Evolutionary conservation across 176 grass and related monocot species (phyloP), one percentile per base, ranked within the genome.

Genomic region (Poa pratensis): DNA sequence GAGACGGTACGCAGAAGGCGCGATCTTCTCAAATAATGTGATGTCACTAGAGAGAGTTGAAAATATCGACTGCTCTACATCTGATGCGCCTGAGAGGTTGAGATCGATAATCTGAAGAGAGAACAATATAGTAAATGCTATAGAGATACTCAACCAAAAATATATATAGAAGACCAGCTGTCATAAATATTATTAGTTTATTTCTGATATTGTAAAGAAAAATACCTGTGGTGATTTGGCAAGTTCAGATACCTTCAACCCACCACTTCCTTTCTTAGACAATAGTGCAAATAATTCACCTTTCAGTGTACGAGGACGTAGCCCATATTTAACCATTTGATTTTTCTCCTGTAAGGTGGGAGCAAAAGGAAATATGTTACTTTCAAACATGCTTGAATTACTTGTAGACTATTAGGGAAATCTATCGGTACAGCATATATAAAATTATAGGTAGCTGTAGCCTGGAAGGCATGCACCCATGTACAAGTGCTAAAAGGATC

Each of bases 11-110:
- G 94, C 89, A 90, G 90, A 88, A 69, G 84, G 79, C 12, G 90
- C 75, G 48, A 99, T 99, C 82, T 94, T 99, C 84, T 99, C 96
- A 88, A 99, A 99, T 76, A 99, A 90, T 76, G 96, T 94, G 82
- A 99, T 99, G n/a, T 99, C 96, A 88, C 96, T 99, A 20, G 91
- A 96, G 85, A 99, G 94, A 76, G 90, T 96, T 55, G 73, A 91
- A 77, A 76, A 78, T 76, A 99, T 92, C 55, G 86, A 76, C 61
- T 96, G 81, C 37, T 99, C 93, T 77, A 93, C 32, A 80, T 92
- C 91, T 74, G 69, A 82, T 79, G 81, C 78, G 71, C 67, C 79
- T 0, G 83, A 84, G 48, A 92, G 68, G 43, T 74, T 79, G 79
- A 96, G 91, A 66, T 94, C 91, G 55, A 86, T 64, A 87, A 96